Evolutionary conservation across 495 filamentous ascomycete genomes (phyloP).

Genomic region (Copromyces sp.): DNA sequence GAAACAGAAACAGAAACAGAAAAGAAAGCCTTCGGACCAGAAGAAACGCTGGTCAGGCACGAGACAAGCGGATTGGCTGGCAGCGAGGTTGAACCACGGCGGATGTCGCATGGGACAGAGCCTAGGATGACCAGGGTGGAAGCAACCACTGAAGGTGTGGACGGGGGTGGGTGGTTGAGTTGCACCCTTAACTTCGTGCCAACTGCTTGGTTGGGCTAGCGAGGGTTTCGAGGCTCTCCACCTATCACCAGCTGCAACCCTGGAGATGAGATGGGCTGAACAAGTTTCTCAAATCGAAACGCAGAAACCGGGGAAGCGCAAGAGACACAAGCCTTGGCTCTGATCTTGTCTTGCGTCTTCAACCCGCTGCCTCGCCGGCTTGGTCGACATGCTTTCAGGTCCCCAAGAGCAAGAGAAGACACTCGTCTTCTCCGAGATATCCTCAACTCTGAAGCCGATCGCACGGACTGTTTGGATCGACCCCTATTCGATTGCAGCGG

Average conservation of each 20-base stretch:
- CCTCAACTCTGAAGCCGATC: background rate
- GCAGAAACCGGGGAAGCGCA: background rate
- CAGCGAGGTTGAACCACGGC: slow-evolving; percentile 4
- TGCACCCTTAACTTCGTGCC: slow-evolving; percentile 8
- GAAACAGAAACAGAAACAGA: slow-evolving; percentile 1
- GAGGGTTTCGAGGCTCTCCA: background rate
- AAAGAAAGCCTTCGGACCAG: slow-evolving; percentile 4
- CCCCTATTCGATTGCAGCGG: background rate
- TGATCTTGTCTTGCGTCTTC: background rate
- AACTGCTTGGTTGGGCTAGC: slow-evolving; percentile 5
- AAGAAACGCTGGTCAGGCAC: slow-evolving; percentile 5
- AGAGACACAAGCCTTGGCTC: background rate
- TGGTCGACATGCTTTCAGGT: background rate
- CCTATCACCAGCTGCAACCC: background rate
- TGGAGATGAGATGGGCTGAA: background rate
- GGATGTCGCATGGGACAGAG: slow-evolving; percentile 1
- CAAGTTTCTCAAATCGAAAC: background rate
- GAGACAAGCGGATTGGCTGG: slow-evolving; percentile 15
- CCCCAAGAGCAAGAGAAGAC: background rate
- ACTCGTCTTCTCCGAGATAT: background rate
- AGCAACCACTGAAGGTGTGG: slow-evolving; percentile 9
- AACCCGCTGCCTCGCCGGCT: background rate
- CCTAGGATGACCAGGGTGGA: slow-evolving; percentile 5
- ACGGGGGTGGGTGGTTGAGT: background rate
- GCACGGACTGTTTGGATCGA: background rate